Evolutionary conservation across 2,329 filamentous ascomycete species (phyloP).

Genomic region (Ophiostoma perfectum): DNA sequence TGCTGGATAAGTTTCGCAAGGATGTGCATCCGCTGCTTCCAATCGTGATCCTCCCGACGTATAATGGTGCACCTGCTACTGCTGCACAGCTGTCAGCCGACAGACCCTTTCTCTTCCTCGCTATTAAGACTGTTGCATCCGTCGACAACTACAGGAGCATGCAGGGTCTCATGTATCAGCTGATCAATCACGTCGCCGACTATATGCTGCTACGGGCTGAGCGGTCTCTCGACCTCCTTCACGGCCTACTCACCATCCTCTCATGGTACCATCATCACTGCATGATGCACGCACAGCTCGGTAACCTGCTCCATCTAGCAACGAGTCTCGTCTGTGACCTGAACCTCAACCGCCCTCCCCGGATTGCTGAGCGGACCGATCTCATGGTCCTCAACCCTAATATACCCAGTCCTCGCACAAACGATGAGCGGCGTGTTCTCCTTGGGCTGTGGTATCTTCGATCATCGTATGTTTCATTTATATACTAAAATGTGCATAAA

Average conservation of each 20-base stretch:
- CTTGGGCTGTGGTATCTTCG: slow-evolving; percentile 51
- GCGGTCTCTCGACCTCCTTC: slow-evolving; percentile 46
- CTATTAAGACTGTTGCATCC: slow-evolving; percentile 47
- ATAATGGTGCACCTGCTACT: slow-evolving; percentile 28
- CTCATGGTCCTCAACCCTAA: slow-evolving; percentile 41
- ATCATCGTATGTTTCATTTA: slow-evolving; percentile 34
- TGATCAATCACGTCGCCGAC: slow-evolving; percentile 44
- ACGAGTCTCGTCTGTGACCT: slow-evolving; percentile 44
- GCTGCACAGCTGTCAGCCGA: slow-evolving; percentile 37
- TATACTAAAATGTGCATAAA: background rate
- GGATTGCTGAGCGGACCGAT: slow-evolving; percentile 39
- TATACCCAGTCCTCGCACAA: slow-evolving; percentile 38
- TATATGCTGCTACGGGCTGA: slow-evolving; percentile 46
- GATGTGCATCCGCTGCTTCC: slow-evolving; percentile 42
- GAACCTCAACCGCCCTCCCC: slow-evolving; percentile 41
- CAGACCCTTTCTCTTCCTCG: slow-evolving; percentile 45
- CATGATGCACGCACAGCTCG: slow-evolving; percentile 48
- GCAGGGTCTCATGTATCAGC: slow-evolving; percentile 45
- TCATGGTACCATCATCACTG: slow-evolving; percentile 53
- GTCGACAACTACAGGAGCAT: slow-evolving; percentile 44
- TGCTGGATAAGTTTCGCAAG: slow-evolving; percentile 42
- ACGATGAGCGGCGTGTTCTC: slow-evolving; percentile 49
- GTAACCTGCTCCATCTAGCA: slow-evolving; percentile 46
- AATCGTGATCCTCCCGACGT: slow-evolving; percentile 40
- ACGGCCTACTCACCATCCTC: slow-evolving; percentile 45